phyloP scores from a whole-genome alignment of 2,329 filamentous ascomycete species.

The Alternaria sp. region DNA sequence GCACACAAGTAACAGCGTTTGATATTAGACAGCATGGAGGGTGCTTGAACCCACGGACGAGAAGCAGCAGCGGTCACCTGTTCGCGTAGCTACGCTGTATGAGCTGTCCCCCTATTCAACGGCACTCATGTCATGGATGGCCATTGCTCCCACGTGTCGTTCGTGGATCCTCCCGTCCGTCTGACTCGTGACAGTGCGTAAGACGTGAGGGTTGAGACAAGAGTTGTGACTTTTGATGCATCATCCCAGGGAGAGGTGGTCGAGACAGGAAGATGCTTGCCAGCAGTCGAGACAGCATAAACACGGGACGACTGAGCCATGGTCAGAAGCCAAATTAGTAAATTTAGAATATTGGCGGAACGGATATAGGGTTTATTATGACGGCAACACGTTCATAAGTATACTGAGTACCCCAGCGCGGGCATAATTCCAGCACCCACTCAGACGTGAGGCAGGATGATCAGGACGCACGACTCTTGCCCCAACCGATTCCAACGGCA shows the following conservation, averaged over 20 bases:
- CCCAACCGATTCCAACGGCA: slow-evolving; percentile 8
- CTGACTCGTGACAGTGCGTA: slow-evolving; percentile 13
- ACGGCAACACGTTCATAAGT: slow-evolving; percentile 4
- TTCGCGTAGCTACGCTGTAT: slow-evolving; percentile 1
- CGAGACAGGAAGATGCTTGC: neutral
- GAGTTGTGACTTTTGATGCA: slow-evolving; percentile 9
- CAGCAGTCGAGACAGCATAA: slow-evolving; percentile 1
- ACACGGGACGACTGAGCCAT: neutral
- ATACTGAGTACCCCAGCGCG: neutral
- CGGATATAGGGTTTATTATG: neutral
- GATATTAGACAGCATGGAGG: neutral
- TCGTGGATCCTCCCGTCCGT: slow-evolving; percentile 18
- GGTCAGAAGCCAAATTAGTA: neutral
- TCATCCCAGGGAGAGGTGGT: slow-evolving; percentile 4
- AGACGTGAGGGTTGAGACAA: slow-evolving; percentile 1
- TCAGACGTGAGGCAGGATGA: slow-evolving; percentile 13
- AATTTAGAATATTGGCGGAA: neutral
- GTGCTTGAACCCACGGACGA: neutral
- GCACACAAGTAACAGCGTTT: neutral
- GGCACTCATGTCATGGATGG: slow-evolving; percentile 21
- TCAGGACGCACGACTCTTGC: slow-evolving; percentile 3
- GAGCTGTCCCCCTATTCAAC: slow-evolving; percentile 16
- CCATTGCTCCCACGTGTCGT: slow-evolving; percentile 29
- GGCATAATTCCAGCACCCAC: slow-evolving; percentile 5
- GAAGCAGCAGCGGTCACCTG: neutral